Evolutionary conservation across 2,329 filamentous ascomycete species (phyloP).

Genomic region (Botrytis medusae): DNA sequence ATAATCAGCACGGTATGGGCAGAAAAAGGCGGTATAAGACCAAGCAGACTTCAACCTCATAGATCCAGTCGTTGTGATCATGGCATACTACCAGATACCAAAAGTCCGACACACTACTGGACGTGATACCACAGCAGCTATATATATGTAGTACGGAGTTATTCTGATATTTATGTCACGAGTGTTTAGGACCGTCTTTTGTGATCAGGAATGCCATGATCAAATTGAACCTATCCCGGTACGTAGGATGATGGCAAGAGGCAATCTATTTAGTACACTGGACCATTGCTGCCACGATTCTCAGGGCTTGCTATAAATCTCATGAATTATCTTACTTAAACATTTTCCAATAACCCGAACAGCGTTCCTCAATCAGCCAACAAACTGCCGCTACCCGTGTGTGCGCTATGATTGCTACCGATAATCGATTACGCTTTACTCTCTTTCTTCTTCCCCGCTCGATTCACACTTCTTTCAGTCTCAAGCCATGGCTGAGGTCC

Average conservation of each 20-base stretch:
- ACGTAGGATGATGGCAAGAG: background rate
- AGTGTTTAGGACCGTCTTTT: background rate
- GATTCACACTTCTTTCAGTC: background rate
- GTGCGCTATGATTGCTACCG: background rate
- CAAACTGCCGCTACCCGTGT: background rate
- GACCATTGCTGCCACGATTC: background rate
- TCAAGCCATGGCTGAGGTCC: background rate
- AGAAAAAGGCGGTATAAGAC: background rate
- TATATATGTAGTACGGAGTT: background rate
- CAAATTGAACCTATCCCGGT: background rate
- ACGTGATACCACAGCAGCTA: background rate
- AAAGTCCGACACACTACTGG: background rate
- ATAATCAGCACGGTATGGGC: background rate
- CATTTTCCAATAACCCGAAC: background rate
- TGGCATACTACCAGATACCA: background rate
- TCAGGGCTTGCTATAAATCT: background rate
- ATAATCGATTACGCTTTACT: background rate
- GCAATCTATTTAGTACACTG: background rate
- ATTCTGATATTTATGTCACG: background rate
- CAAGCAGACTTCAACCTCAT: background rate
- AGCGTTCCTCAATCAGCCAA: background rate
- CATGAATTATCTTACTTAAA: background rate
- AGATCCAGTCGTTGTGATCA: background rate
- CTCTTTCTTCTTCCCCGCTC: background rate
- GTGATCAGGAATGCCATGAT: background rate